Evolutionary conservation across 352 stramenopile species (phyloP), one percentile per base, ranked within the genome.

Genomic region (Phytophthora sojae): DNA sequence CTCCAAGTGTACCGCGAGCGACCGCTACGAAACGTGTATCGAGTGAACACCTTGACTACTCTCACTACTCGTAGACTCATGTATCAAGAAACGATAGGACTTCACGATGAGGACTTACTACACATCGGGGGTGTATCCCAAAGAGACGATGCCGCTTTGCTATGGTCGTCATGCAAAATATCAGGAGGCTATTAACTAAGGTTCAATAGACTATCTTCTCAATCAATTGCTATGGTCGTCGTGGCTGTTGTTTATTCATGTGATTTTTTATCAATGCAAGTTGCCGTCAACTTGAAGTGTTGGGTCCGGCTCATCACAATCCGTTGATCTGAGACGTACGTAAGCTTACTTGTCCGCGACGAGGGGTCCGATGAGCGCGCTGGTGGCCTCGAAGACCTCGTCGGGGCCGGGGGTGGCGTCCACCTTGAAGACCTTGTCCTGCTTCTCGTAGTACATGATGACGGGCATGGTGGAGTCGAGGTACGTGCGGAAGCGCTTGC

Each of bases 401-500:
- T 96, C 89, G 1, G 87, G 85, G 6, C 80, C 75, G 2, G 78
- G 81, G 29, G 86, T 95, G 26, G 87, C 87, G 62, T 93, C 85
- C 42, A 96, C 84, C 67, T 89, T 90, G 74, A 90, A 95, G 14
- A 96, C 89, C 75, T 96, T 93, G 79, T 88, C 57, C 50, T 87
- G 79, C 60, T 89, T 83, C 66, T 86, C 76, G 65, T 95, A 97
- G 77, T 94, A 86, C 59, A 96, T 81, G 50, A 98, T 90, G 25
- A 98, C 87, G 0, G 93, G 91, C 89, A 97, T 93, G 23, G 89
- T 97, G 42, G 81, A 91, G 49, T 95, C 85, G 58, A 95, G 80
- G 76, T 97, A 98, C 37, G 97, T 99, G 67, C 89, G 77, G 82
- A 99, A 99, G 61, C 98, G 94, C 80, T 99, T 99, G 69, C 89